Evolutionary conservation across 2,329 filamentous ascomycete genomes (phyloP).

Genomic region (Aureobasidium sp.): DNA sequence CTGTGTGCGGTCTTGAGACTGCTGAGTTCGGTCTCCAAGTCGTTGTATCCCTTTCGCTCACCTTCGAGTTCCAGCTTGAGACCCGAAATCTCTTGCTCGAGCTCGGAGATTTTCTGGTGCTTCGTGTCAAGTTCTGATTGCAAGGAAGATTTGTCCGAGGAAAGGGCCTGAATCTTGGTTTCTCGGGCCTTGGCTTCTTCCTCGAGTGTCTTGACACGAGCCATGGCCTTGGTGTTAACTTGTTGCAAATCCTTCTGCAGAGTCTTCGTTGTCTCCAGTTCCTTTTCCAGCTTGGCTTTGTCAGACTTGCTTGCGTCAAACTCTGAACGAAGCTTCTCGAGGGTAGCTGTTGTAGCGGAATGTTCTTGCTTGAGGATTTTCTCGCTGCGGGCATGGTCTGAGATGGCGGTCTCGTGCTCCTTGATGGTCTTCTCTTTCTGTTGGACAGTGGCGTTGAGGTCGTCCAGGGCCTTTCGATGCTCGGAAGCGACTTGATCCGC

Average conservation of each 20-base stretch:
- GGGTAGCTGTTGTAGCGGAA: neutral
- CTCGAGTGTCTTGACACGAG: conserved; percentile 21
- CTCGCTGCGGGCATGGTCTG: conserved; percentile 4
- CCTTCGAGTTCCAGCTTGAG: conserved; percentile 19
- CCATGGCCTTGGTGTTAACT: conserved; percentile 19
- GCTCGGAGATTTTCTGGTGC: conserved; percentile 33
- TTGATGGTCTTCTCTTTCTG: neutral
- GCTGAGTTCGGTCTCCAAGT: conserved; percentile 16
- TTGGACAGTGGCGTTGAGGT: neutral
- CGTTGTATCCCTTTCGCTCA: conserved; percentile 18
- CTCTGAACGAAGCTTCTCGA: conserved; percentile 1
- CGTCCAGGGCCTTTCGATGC: conserved; percentile 18
- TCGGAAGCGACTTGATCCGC: conserved; percentile 18
- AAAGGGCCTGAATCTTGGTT: conserved; percentile 17
- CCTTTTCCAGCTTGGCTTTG: conserved; percentile 17
- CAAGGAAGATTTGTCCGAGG: conserved; percentile 21
- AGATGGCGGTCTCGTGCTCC: neutral
- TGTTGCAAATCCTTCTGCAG: conserved; percentile 20
- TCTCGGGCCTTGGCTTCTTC: conserved; percentile 16
- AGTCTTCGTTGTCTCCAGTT: conserved; percentile 29
- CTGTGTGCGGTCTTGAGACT: conserved; percentile 15
- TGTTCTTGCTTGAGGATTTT: conserved; percentile 14
- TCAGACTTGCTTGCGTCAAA: neutral
- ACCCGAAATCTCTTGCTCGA: conserved; percentile 30
- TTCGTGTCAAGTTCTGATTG: conserved; percentile 22